Evolutionary conservation across 2,329 filamentous ascomycete species (phyloP).

Genomic region (Fusarium anthophilum): DNA sequence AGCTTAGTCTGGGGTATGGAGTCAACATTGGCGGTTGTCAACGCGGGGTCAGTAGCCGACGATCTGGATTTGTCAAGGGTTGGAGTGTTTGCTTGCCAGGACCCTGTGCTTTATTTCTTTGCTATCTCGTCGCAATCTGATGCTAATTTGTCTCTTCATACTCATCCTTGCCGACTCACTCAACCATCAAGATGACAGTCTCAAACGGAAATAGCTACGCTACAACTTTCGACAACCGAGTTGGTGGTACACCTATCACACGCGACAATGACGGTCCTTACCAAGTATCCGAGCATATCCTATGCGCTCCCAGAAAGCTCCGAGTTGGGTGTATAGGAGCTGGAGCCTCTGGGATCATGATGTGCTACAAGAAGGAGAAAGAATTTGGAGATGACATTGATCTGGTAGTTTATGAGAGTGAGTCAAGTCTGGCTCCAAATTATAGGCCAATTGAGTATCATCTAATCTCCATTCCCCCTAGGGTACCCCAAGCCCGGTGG

Average conservation of each 20-base stretch:
- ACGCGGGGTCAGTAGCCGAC: neutral
- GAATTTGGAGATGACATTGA: constrained; percentile 14
- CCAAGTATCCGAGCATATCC: constrained; percentile 4
- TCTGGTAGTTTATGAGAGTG: constrained; percentile 11
- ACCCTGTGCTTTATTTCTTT: neutral
- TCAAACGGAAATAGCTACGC: constrained; percentile 1
- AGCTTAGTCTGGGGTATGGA: neutral
- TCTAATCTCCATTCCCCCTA: neutral
- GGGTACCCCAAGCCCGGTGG: constrained; percentile 39
- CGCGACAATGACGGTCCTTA: neutral
- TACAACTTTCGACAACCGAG: constrained; percentile 1
- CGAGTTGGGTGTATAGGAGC: constrained; percentile 12
- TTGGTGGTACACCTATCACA: neutral
- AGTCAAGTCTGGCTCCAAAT: rapidly evolving
- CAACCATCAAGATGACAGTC: neutral
- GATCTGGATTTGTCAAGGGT: neutral
- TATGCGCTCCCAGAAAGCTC: constrained; percentile 7
- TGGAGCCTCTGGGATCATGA: constrained; percentile 14
- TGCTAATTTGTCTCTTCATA: neutral
- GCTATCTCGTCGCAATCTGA: neutral
- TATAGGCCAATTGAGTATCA: rapidly evolving
- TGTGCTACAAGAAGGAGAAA: constrained; percentile 21
- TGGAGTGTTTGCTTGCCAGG: neutral
- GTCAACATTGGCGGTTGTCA: neutral
- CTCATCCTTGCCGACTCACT: neutral